phyloP scores from a whole-genome alignment of 371 early-diverging fungal genomes.

The Rhizopus sp. region DNA sequence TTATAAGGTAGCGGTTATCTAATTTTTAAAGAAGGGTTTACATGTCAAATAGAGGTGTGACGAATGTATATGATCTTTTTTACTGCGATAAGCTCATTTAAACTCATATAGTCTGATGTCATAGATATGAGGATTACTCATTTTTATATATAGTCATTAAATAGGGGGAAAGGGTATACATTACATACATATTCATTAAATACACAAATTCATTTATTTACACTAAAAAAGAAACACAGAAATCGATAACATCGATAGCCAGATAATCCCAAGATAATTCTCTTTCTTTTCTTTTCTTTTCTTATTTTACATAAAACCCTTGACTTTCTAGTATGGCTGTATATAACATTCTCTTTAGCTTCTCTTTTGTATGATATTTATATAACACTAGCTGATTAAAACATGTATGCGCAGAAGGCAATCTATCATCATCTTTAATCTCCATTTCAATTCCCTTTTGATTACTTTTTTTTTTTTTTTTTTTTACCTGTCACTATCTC shows the following conservation, averaged over 20 bases:
- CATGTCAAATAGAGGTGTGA: not conserved
- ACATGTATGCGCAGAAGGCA: conserved; percentile 96
- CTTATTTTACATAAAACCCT: conserved; percentile 85
- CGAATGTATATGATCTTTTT: not conserved
- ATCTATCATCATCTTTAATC: conserved; percentile 36
- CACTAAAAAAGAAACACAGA: conserved; percentile 5
- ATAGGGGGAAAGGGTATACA: too few species aligned
- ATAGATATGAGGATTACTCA: too few species aligned
- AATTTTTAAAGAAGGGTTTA: not conserved
- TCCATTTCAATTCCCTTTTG: not conserved
- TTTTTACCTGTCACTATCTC: conserved; percentile 43
- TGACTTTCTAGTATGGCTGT: conserved; percentile 88
- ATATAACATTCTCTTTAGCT: conserved; percentile 77
- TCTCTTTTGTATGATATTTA: conserved; percentile 74
- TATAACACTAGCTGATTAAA: conserved; percentile 94
- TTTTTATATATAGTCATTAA: too few species aligned
- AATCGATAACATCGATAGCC: conserved; percentile 6
- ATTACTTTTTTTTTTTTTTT: not conserved
- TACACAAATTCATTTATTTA: conserved; percentile 1
- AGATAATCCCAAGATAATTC: not conserved
- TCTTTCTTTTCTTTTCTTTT: not conserved
- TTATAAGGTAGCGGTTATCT: conserved; percentile 4
- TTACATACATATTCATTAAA: not conserved
- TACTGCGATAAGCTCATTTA: not conserved
- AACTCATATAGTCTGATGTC: not conserved